Evolutionary conservation across 139 green algal genomes (phyloP), one percentile per base, ranked within the genome.

Genomic region (Closterium sp.): DNA sequence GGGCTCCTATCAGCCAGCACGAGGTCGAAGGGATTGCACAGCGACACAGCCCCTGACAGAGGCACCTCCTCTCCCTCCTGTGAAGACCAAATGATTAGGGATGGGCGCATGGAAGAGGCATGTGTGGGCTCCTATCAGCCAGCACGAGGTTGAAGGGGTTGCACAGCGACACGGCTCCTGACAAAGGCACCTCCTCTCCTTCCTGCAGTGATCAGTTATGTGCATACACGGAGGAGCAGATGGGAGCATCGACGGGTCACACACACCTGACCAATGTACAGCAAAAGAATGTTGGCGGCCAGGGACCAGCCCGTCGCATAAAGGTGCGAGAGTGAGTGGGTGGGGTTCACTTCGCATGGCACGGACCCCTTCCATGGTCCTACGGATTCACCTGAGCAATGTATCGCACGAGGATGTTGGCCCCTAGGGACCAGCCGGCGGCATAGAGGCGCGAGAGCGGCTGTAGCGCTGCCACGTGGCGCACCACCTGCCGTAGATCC

Each of bases 1-100:
- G 98, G 96, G 90, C 97, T 95, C 24, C 91, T 88, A 93, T 98
- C 96, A 62, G 93, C 96, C 86, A 96, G 92, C 50, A 94, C 94
- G n/a, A 98, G 93, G 94, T 98, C 94, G 86, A 99, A 98, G 2
- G 97, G 97, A 92, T 99, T 99, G 96, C 97, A 99, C 93, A 99
- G 95, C 62, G 96, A 97, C 27, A 97, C 97, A 4, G 97, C 98
- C 1, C 97, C 97, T 19, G 62, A 19, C 31, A 99, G 90, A 30
- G 96, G 97, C 4, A 96, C 97, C 19, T 62, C 32, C 0, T 86
- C 70, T 13, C 97, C 96, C 91, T 97, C 96, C 94, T 98, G 97
- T 27, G 11, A 17, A 10, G 19, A 21, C 1, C 13, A 6, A 9
- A 9, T 9, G 13, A 6, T n/a, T 4, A 17, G 84, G 1, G 13